Evolutionary conservation across 2,329 filamentous ascomycete genomes (phyloP), one percentile per base, ranked within the genome.

Genomic region (Thelonectria rubi): DNA sequence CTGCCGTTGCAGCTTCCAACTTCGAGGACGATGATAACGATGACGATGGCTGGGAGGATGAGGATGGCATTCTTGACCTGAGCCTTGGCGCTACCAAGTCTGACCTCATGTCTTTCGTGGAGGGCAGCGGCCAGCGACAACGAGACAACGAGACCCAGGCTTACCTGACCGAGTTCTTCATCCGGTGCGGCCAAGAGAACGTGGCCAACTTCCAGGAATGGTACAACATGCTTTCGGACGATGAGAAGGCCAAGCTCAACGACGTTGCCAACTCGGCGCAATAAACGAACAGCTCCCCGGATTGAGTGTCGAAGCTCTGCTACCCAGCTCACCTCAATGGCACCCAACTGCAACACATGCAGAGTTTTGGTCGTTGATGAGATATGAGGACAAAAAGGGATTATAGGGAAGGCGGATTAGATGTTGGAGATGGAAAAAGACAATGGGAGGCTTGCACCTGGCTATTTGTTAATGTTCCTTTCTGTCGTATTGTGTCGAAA

Each of bases 141-240:
- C 86, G 89, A 34, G 94, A 98, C 74, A 93, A 97, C 73, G 93
- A 97, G 82, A 97, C 94, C 8, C 92, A 97, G 75, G 86, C 85
- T 4, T 97, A 93, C 75, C 81, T 98, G 48, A 84, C 88, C 1
- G 88, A 94, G 14, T 97, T 97, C 79, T 97, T 97, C 79, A 75
- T 89, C 50, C 73, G 76, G 12, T 84, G 84, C 10, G 84, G 82
- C 11, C 80, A 78, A n/a, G 85, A 87, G 60, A 84, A 88, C 66
- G 77, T 83, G 46, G 82, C 82, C 53, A 81, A 79, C 58, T 88
- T 88, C 75, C 80, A 82, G 69, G 77, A 82, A 15, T 87, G 85
- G 84, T 88, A 85, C 70, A 79, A 76, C 58, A 77, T 83, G 76
- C 73, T 88, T 45, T 81, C 77, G n/a, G 81, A 82, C 5, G 82